Conservation (phyloP, 2,329 filamentous ascomycete genomes). For the Pseudopithomyces maydicus region DNA sequence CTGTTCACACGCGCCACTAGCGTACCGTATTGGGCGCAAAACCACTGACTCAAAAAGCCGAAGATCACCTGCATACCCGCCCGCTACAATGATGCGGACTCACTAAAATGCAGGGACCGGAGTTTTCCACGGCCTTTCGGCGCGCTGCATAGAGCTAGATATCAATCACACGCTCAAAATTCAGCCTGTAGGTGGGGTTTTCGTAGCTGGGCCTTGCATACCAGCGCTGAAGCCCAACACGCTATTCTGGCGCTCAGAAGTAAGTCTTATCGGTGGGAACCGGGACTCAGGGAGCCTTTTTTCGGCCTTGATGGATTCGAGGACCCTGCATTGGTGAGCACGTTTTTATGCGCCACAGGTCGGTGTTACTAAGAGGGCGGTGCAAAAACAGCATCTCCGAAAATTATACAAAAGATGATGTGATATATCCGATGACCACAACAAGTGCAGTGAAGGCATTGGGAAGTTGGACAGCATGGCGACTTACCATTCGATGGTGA, state of each 20-base stretch:
- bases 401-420: too few species aligned
- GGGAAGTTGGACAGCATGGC: background rate
- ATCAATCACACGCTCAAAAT: background rate
- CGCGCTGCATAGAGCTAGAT: background rate
- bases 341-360: background rate
- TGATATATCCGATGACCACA: background rate
- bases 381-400: background rate
- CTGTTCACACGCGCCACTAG: too few species aligned
- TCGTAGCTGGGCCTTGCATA: conserved; percentile 13
- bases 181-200: conserved; percentile 2
- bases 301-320: conserved; percentile 81
- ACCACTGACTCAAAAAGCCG: too few species aligned
- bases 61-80: background rate
- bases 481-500: conserved; percentile 74
- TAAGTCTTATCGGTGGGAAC: conserved; percentile 58
- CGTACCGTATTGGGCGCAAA: too few species aligned
- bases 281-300: conserved; percentile 75
- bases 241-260: conserved; percentile 31
- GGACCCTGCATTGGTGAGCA: conserved; percentile 60
- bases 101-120: background rate
- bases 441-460: conserved; percentile 5
- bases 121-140: background rate
- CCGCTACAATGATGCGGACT: background rate
- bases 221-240: conserved; percentile 16
- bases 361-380: conserved; percentile 1